Evolutionary conservation across 495 filamentous ascomycete species (phyloP).

Genomic region (Acidomyces sp.): DNA sequence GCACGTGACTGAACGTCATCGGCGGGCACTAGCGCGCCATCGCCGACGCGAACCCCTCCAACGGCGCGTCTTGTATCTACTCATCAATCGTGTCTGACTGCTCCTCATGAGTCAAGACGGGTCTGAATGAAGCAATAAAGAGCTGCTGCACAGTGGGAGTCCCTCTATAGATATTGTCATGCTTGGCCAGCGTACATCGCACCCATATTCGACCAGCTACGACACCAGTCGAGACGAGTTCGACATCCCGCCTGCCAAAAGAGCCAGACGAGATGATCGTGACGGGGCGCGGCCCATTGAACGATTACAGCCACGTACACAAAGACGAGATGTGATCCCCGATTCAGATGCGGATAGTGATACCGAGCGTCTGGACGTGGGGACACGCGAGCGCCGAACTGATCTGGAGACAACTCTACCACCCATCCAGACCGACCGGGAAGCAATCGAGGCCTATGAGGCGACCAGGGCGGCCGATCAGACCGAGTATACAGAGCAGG

Average conservation of each 20-base stretch:
- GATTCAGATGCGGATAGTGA: conserved; percentile 28
- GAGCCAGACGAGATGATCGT: conserved; percentile 13
- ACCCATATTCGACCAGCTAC: conserved; percentile 26
- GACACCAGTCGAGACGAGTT: conserved; percentile 15
- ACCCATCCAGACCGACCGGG: conserved; percentile 47
- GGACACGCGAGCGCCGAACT: conserved; percentile 37
- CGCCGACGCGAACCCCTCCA: too few species aligned
- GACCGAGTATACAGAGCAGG: conserved; percentile 30
- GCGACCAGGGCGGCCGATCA: conserved; percentile 36
- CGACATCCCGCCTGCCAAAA: conserved; percentile 23
- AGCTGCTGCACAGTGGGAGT: conserved; percentile 21
- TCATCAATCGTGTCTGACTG: too few species aligned
- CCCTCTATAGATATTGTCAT: conserved; percentile 30
- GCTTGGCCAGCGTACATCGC: conserved; percentile 22
- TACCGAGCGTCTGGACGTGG: conserved; percentile 12
- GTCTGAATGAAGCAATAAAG: conserved; percentile 1
- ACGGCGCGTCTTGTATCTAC: too few species aligned
- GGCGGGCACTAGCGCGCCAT: not conserved
- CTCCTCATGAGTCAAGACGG: not conserved
- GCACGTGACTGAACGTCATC: too few species aligned
- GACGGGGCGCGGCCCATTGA: not conserved
- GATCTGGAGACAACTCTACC: conserved; percentile 70
- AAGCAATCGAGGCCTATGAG: conserved; percentile 75
- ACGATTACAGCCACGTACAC: too few species aligned
- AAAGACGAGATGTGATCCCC: conserved; percentile 14